phyloP scores from a whole-genome alignment of 495 filamentous ascomycete genomes.

The Collariella sp. region DNA sequence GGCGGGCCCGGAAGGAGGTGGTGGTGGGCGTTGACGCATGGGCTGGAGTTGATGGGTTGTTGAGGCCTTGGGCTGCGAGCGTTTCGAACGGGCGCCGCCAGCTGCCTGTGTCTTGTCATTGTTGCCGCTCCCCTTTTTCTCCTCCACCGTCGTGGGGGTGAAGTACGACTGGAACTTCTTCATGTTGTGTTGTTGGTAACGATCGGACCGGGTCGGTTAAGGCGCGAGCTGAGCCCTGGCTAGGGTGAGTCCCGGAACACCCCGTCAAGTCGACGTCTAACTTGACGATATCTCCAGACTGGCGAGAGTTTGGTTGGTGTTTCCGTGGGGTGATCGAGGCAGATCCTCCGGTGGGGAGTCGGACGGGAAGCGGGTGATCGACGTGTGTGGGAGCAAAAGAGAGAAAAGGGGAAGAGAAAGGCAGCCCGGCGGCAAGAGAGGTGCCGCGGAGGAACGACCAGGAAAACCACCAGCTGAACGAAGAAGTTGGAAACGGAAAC shows the following conservation, averaged over 20 bases:
- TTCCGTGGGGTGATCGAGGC: background rate
- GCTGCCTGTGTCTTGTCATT: background rate
- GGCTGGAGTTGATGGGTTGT: conserved; percentile 11
- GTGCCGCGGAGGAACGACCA: background rate
- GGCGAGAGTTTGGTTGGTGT: background rate
- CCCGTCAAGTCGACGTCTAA: background rate
- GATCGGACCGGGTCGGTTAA: conserved; percentile 5
- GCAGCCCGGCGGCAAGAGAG: background rate
- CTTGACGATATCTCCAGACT: background rate
- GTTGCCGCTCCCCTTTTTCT: background rate
- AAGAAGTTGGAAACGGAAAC: background rate
- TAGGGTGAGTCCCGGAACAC: conserved; percentile 11
- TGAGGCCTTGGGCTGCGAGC: conserved; percentile 2
- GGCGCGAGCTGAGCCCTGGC: background rate
- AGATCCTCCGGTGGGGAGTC: background rate
- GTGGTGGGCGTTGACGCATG: background rate
- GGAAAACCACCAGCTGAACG: background rate
- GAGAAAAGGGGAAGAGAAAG: background rate
- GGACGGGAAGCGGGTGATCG: background rate
- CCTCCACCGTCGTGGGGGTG: conserved; percentile 7
- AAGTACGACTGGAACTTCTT: conserved; percentile 23
- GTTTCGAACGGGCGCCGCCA: background rate
- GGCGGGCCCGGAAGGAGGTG: background rate
- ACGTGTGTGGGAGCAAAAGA: background rate
- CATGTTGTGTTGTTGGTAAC: conserved; percentile 17